Base-by-base conservation (phyloP, 108 stramenopile species). In the Nitzschia sp. region DNA sequence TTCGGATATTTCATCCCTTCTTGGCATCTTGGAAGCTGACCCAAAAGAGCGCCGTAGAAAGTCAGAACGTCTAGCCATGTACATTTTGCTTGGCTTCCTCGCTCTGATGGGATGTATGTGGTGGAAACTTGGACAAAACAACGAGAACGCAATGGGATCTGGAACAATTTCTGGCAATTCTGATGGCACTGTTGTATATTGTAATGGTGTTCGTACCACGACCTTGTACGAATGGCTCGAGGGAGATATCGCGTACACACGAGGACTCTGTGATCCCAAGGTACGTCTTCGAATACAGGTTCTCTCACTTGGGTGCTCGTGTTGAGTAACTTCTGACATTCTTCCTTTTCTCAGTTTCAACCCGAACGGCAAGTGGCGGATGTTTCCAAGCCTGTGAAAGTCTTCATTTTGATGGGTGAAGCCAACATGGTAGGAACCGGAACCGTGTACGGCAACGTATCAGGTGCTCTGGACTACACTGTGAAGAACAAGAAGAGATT, bases 401-500 rank as follows among this genome's bases (percentile, higher is more conserved):
- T 79, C 7, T 79, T 69, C 24, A 52, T 79, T 46, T 21, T 79
- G 53, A 50, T 79, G 44, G 79, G 79, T 15, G 73, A 80, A 67
- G 55, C 70, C 58, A 80, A 80, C 41, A 80, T 80, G 79, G 40
- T 80, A 11, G 79, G 79, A 51, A 51, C 63, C 17, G 79, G 79
- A 25, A 37, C 50, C 9, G 61, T 70, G 11, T 11, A 67, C 11
- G 73, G 67, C 14, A 24, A 75, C 7, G 52, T 43, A 29, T 39
- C 25, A 8, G 79, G 75, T 22, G 65, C 62, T 21, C 61, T 76
- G 19, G 63, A 76, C 21, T 63, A 76, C 43, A 59, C 68, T 24
- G 67, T 69, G n/a, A 56, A 64, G 41, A 57, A 25, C 8, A 75
- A 75, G 41, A 38, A 66, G 10, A 57, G 53, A 21, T 75, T 65